Evolutionary conservation across 345 rosid species (phyloP), one percentile per base, ranked within the genome.

Genomic region (Rhizophora mangle): DNA sequence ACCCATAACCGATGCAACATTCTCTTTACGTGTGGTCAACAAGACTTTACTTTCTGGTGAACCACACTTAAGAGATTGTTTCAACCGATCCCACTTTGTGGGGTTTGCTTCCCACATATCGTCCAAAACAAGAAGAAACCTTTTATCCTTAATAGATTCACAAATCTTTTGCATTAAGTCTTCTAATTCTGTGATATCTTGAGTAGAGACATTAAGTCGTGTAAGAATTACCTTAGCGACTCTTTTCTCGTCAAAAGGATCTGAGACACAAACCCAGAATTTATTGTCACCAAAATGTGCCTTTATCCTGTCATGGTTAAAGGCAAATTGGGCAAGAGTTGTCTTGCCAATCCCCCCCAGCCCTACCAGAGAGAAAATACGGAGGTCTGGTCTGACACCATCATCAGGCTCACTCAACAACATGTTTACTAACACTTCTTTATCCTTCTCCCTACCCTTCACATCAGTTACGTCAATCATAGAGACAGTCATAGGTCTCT

Each of bases 301-400:
- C 47, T 62, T 62, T 7, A 62, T 30, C 46, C 9, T 55, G 9
- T 55, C 29, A 8, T 62, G 46, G 22, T 62, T 62, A 22, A 15
- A 37, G 10, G 34, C 20, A 31, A 36, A 43, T 6, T 34, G 37
- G 37, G 37, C 37, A 7, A 34, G 37, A 29, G 65, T 30, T 6
- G 46, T 62, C 21, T 62, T 62, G 22, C 46, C 65, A 11, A 62
- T 16, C 4, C 65, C 65, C n/a, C 51, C 65, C 65, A 62, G 16
- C 47, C 65, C 65, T 16, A 62, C 65, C 6, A 62, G 36, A 6
- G 65, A 62, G 24, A 32, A 1, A 10, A 62, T 3, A 0, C 8
- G 21, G 47, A 20, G 43, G 8, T 36, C n/a, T 62, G 46, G 3
- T 2, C 37, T 2, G 0, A 6, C 21, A 55, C 29, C 24, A 21